These are phyloP conservation scores for Aspergillus calidoustus DNA, from an alignment of 2,329 filamentous ascomycete genomes.

Conservation along the genomic window DNA sequence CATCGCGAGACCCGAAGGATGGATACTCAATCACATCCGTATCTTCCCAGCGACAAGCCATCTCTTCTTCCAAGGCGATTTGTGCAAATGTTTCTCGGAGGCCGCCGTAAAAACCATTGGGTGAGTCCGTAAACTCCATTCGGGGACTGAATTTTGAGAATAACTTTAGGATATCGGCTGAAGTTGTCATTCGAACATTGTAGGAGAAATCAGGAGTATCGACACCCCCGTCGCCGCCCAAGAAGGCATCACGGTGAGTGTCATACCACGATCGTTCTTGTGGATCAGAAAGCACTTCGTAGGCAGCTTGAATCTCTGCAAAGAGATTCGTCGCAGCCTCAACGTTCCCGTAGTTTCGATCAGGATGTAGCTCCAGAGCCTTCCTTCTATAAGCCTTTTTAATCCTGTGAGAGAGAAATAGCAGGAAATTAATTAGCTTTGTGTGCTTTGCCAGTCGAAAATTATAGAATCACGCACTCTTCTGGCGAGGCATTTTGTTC, in stretches of 20 bases:
- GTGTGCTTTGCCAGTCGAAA: neutral
- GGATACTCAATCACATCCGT: conserved; percentile 71
- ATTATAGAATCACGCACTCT: conserved; percentile 61
- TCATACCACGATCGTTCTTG: conserved; percentile 99
- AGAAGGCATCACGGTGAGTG: conserved; percentile 83
- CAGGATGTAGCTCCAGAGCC: conserved; percentile 90
- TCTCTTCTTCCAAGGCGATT: conserved; percentile 78
- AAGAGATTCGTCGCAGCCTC: conserved; percentile 84
- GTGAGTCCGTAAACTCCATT: conserved; percentile 78
- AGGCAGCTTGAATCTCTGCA: conserved; percentile 88
- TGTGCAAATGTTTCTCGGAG: conserved; percentile 77
- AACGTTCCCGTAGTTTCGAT: conserved; percentile 86
- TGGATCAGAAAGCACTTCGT: conserved; percentile 93
- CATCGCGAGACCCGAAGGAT: conserved; percentile 76
- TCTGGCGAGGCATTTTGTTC: conserved; percentile 76
- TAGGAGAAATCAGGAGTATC: conserved; percentile 62
- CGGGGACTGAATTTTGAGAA: conserved; percentile 80
- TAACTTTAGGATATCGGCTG: conserved; percentile 76
- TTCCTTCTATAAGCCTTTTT: conserved; percentile 92
- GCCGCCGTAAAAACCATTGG: conserved; percentile 83
- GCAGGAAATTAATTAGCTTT: conserved; percentile 12
- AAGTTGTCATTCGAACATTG: conserved; percentile 75
- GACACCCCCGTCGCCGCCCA: conserved; percentile 63
- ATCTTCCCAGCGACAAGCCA: conserved; percentile 72
- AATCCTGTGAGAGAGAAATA: conserved; percentile 60